Conservation (phyloP, 257 asterid species). For the Mitragyna speciosa region DNA sequence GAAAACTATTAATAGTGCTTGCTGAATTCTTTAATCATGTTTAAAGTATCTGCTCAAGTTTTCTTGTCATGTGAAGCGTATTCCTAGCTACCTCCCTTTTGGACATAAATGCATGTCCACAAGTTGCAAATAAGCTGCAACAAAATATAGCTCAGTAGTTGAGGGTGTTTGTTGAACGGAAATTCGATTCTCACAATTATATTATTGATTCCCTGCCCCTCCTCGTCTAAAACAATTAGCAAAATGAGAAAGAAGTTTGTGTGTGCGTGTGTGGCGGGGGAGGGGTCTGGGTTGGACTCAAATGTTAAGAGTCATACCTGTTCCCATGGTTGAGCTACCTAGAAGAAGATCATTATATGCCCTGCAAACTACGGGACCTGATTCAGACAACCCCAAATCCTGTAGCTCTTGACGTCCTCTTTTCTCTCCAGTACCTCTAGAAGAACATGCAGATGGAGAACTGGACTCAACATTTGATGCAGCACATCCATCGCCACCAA, state of each 20-base stretch:
- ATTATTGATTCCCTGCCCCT: neutral
- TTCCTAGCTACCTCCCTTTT: no score
- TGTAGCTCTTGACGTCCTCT: conserved; percentile 38
- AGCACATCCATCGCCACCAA: conserved; percentile 1
- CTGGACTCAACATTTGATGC: conserved; percentile 13
- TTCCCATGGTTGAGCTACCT: conserved; percentile 27
- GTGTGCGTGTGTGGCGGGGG: no score
- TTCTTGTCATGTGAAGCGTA: neutral
- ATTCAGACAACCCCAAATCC: conserved; percentile 8
- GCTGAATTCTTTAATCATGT: no score
- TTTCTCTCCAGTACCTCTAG: conserved; percentile 35
- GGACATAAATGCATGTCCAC: no score
- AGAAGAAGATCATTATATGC: conserved; percentile 26
- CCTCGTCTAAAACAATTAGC: neutral
- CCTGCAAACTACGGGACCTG: conserved; percentile 20
- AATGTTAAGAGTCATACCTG: conserved; percentile 31
- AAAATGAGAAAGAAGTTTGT: neutral
- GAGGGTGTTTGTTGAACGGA: no score
- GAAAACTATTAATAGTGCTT: no score
- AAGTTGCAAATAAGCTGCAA: no score
- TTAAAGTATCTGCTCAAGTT: neutral
- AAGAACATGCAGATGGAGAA: conserved; percentile 25
- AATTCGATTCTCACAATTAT: neutral
- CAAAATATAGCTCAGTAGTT: no score
- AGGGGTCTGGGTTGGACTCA: neutral